These are phyloP conservation scores for Myxozyma sirexii DNA, from an alignment of 805 yeast genomes.

Conservation along the genomic window DNA sequence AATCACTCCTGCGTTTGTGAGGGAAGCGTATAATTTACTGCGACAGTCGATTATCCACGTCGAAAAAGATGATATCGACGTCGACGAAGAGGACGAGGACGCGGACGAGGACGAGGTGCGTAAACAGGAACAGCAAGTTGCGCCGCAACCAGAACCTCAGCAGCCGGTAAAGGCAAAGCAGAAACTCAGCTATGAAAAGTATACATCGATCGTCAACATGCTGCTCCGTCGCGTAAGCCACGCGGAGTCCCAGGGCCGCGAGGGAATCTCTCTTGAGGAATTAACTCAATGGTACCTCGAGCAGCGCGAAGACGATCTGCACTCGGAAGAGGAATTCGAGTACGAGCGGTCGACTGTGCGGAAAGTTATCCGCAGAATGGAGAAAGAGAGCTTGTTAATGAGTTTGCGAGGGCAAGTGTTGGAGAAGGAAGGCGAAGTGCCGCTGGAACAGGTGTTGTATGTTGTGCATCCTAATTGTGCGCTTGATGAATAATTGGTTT, in stretches of 20 bases:
- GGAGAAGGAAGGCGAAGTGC: conserved; percentile 42
- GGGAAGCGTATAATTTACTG: conserved; percentile 88
- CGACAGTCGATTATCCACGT: conserved; percentile 91
- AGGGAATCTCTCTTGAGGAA: conserved; percentile 67
- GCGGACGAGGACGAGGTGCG: conserved; percentile 21
- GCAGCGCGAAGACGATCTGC: conserved; percentile 69
- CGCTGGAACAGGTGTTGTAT: conserved; percentile 43
- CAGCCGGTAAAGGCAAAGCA: conserved; percentile 45
- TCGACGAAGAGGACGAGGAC: conserved; percentile 62
- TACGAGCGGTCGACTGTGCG: conserved; percentile 68
- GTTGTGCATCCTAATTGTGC: conserved; percentile 76
- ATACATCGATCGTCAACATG: conserved; percentile 78
- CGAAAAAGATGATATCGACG: conserved; percentile 87
- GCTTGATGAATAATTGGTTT: conserved; percentile 22
- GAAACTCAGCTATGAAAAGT: conserved; percentile 80
- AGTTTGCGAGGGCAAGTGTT: conserved; percentile 54
- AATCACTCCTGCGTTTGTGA: conserved; percentile 79
- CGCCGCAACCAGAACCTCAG: conserved; percentile 33
- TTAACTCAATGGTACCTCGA: conserved; percentile 80
- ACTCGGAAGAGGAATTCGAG: conserved; percentile 69
- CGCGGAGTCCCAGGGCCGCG: conserved; percentile 52
- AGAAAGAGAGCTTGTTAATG: conserved; percentile 82
- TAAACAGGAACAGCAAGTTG: background rate
- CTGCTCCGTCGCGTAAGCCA: conserved; percentile 68
- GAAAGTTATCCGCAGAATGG: conserved; percentile 81